A percentile compares a stretch with the other conserved stretches of the same genome.
Evolutionary conservation across 768 basidiomycete species (phyloP).

Genomic region (Lactarius hatsudake): DNA sequence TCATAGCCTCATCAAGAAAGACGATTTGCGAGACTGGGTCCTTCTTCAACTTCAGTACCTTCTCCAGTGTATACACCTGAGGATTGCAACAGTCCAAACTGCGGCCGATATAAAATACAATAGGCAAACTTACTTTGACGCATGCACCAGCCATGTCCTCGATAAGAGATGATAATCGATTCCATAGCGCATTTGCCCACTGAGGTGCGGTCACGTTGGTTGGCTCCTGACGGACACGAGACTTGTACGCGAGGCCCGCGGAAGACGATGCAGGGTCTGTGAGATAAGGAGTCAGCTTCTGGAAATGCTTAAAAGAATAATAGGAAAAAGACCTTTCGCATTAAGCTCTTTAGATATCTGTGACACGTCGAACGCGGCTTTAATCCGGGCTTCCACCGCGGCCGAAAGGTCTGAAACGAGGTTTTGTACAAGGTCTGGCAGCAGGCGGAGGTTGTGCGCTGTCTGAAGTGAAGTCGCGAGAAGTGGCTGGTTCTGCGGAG

Average conservation of each 20-base stretch:
- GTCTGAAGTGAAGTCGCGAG: constrained; percentile 94
- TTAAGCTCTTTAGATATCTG: constrained; percentile 83
- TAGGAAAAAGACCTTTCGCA: constrained; percentile 57
- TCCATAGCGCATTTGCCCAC: constrained; percentile 81
- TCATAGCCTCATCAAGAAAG: constrained; percentile 93
- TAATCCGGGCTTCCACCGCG: constrained; percentile 78
- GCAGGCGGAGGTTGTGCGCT: constrained; percentile 84
- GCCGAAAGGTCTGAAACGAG: constrained; percentile 78
- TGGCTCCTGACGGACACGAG: constrained; percentile 86
- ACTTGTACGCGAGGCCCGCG: constrained; percentile 65
- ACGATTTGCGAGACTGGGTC: constrained; percentile 71
- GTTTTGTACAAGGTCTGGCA: constrained; percentile 79
- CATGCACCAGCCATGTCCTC: constrained; percentile 90
- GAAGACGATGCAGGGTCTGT: constrained; percentile 30
- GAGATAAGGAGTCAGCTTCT: constrained; percentile 29
- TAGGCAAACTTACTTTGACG: constrained; percentile 58
- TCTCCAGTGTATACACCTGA: constrained; percentile 93
- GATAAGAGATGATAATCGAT: constrained; percentile 73
- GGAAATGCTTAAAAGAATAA: neutral
- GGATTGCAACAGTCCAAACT: neutral
- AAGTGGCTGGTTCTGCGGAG: constrained; percentile 75
- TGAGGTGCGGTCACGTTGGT: constrained; percentile 85
- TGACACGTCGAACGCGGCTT: constrained; percentile 79
- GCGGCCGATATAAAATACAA: neutral
- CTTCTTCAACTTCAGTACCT: constrained; percentile 85